These are phyloP conservation scores for Porphyra umbilicalis DNA, from an alignment of 31 red algal genomes.

Conservation along the genomic window DNA sequence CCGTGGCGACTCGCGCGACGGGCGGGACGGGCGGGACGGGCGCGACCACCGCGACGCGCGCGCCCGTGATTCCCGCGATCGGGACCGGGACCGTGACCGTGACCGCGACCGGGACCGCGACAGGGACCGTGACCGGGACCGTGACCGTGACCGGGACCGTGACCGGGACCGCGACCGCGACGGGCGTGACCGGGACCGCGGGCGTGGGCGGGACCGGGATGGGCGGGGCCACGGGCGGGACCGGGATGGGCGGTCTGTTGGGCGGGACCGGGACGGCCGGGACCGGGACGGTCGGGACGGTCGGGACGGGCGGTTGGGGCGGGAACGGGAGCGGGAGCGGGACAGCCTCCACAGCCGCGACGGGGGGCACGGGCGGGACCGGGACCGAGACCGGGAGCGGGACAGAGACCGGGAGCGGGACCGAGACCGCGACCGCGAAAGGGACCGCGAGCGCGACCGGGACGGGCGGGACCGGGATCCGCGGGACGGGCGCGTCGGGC, in stretches of 20 bases:
- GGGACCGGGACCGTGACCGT: neutral
- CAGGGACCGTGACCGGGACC: neutral
- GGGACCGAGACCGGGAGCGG: no score
- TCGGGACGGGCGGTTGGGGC: no score
- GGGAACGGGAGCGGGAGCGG: no score
- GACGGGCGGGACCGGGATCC: no score
- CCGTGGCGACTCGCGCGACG: neutral
- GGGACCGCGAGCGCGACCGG: no score
- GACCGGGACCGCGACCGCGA: neutral
- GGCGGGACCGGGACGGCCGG: neutral
- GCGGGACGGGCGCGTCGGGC: no score
- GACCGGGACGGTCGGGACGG: neutral
- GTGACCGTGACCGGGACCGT: neutral
- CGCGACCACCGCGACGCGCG: neutral
- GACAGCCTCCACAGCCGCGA: no score
- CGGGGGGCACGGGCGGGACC: no score
- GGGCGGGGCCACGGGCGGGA: neutral
- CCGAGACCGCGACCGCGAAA: no score
- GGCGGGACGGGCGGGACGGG: neutral
- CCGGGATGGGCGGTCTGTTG: neutral
- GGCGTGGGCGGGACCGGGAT: neutral
- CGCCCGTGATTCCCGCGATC: neutral
- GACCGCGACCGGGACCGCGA: neutral
- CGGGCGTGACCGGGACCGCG: neutral
- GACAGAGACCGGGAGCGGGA: no score